Percentiles rank a stretch among this genome's conserved stretches.
Evolutionary conservation across 2,329 filamentous ascomycete genomes (phyloP).

Genomic region (Sporothrix brasiliensis): DNA sequence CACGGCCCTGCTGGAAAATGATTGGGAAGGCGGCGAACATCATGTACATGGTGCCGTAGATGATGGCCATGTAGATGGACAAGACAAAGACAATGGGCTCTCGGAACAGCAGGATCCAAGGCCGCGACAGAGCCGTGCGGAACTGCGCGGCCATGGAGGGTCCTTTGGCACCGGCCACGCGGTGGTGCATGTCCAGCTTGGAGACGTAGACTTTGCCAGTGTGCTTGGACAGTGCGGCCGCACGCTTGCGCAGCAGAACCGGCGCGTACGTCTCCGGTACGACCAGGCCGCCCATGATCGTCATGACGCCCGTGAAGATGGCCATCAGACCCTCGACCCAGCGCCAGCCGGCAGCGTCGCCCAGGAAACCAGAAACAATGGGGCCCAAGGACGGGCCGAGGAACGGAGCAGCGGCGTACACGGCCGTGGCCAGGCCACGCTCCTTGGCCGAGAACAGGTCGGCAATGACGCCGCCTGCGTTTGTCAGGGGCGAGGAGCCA

Average conservation of each 20-base stretch:
- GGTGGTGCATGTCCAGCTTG: slow-evolving; percentile 38
- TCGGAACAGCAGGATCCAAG: slow-evolving; percentile 69
- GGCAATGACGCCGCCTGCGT: slow-evolving; percentile 64
- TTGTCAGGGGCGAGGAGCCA: slow-evolving; percentile 64
- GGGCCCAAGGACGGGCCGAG: slow-evolving; percentile 66
- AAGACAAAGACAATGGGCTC: slow-evolving; percentile 71
- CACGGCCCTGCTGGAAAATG: slow-evolving; percentile 63
- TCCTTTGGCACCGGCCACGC: slow-evolving; percentile 33
- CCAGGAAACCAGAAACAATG: slow-evolving; percentile 68
- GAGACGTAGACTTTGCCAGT: slow-evolving; percentile 62
- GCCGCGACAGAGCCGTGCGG: slow-evolving; percentile 61
- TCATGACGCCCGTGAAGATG: slow-evolving; percentile 64
- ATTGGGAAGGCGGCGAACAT: slow-evolving; percentile 66
- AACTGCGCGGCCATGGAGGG: slow-evolving; percentile 56
- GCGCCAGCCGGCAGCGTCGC: slow-evolving; percentile 66
- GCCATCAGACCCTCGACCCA: slow-evolving; percentile 70
- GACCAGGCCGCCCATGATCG: slow-evolving; percentile 55
- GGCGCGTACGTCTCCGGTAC: slow-evolving; percentile 66
- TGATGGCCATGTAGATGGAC: slow-evolving; percentile 67
- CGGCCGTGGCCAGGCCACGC: slow-evolving; percentile 60
- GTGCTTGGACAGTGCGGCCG: slow-evolving; percentile 52
- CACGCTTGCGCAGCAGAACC: slow-evolving; percentile 58
- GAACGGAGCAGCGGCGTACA: slow-evolving; percentile 69
- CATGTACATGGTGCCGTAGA: slow-evolving; percentile 62
- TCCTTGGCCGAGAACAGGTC: slow-evolving; percentile 60